Conservation (phyloP, 1,139 yeast species). For the Wickerhamiella infanticola region DNA sequence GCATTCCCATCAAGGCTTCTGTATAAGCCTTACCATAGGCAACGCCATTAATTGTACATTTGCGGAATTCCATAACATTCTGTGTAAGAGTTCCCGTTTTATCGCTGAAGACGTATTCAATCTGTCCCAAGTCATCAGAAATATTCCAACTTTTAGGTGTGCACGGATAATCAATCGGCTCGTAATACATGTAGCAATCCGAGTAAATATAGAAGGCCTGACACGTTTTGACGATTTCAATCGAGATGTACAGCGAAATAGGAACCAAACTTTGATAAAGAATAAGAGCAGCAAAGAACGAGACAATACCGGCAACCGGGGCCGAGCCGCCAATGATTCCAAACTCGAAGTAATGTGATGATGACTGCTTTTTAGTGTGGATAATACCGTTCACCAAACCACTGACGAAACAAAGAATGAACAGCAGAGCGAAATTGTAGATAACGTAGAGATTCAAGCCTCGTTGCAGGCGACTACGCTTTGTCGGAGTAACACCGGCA, state of each 20-base stretch:
- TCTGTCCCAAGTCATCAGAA: constrained; percentile 93
- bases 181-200: constrained; percentile 77
- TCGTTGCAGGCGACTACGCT: constrained; percentile 64
- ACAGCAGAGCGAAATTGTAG: constrained; percentile 59
- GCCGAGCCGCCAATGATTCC: constrained; percentile 49
- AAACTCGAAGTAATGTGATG: constrained; percentile 58
- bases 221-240: constrained; percentile 85
- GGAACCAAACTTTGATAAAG: constrained; percentile 88
- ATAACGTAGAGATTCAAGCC: constrained; percentile 73
- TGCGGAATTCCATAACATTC: constrained; percentile 92
- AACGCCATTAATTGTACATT: constrained; percentile 76
- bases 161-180: constrained; percentile 78
- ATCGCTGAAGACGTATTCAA: constrained; percentile 89
- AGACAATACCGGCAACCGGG: constrained; percentile 64
- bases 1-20: constrained; percentile 86
- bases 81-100: constrained; percentile 96
- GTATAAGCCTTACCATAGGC: constrained; percentile 91
- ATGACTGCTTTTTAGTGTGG: constrained; percentile 34
- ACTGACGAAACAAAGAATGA: constrained; percentile 64
- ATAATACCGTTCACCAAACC: constrained; percentile 66
- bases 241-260: constrained; percentile 82
- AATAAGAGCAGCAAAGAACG: constrained; percentile 80
- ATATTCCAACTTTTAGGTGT: constrained; percentile 95
- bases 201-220: constrained; percentile 90
- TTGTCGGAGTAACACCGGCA: constrained; percentile 86